Percentiles rank a stretch among this genome's conserved stretches.
Conservation (phyloP, 2,329 filamentous ascomycete species). For the Dactylonectria estremocensis region DNA sequence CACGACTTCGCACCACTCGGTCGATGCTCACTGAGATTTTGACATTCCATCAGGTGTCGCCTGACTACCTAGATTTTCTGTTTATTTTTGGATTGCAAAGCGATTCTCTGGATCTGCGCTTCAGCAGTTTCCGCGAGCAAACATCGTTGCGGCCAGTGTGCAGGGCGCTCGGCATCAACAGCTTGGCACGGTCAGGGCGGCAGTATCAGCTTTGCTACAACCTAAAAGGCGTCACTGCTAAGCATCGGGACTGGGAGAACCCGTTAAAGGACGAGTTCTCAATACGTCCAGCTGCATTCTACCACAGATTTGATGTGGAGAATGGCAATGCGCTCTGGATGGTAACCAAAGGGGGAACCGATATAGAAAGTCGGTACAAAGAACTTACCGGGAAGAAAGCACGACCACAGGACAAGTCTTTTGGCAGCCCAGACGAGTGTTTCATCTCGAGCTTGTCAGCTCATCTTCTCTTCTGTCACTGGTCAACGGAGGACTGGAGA, state of each 20-base stretch:
- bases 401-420: conserved; percentile 19
- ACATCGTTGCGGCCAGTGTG: conserved; percentile 3
- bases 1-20: conserved; percentile 2
- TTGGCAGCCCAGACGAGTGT: conserved; percentile 1
- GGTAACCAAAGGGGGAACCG: conserved; percentile 10
- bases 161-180: background rate
- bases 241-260: background rate
- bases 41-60: conserved; percentile 23
- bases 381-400: conserved; percentile 17
- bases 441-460: conserved; percentile 21
- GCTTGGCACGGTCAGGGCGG: conserved; percentile 16
- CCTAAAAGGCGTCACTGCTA: conserved; percentile 16
- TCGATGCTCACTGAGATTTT: conserved; percentile 20
- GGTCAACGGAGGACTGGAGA: conserved; percentile 21
- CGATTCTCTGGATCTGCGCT: conserved; percentile 12
- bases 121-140: conserved; percentile 24
- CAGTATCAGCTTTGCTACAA: conserved; percentile 27
- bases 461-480: conserved; percentile 19
- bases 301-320: conserved; percentile 18
- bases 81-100: conserved; percentile 18
- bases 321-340: conserved; percentile 26
- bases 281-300: conserved; percentile 12
- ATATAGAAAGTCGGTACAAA: conserved; percentile 13
- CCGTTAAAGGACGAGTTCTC: background rate
- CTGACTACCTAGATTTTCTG: conserved; percentile 17